Evolutionary conservation across 2,329 filamentous ascomycete species (phyloP), one percentile per base, ranked within the genome.

Genomic region (Exserohilum turcica): DNA sequence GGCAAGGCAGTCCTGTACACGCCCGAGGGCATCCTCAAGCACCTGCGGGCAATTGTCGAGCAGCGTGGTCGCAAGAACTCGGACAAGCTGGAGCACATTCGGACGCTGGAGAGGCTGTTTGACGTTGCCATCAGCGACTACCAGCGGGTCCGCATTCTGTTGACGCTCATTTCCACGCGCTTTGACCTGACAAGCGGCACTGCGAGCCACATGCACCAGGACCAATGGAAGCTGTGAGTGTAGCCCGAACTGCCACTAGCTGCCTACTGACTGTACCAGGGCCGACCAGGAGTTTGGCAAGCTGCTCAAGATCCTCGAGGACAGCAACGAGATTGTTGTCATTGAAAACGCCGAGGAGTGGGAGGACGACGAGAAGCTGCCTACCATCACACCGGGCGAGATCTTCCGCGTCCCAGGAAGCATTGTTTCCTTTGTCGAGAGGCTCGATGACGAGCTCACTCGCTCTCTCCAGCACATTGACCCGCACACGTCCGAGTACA

Each of bases 31-130:
- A 99, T 99, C 72, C 89, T 97, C 76, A 99, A 99, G 83, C 92
- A 97, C 77, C 84, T 99, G 46, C 87, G 93, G 52, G 85, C 87
- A 46, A 97, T 99, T 71, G 83, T 97, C 73, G 94, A 99, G 80
- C 92, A 93, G 54, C 86, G 94, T 81, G 94, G 94, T 75, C 95
- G 96, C 83, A 99, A 99, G 86, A 97, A 97, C 82, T 97, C 94
- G 61, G 94, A 99, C 76, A 88, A 92, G 43, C 74, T 85, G 40
- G 94, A 99, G 79, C 94, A 99, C 79, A 97, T 99, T 77, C 88
- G 89, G 77, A 88, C 93, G 46, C 96, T 99, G 92, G 94, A 97
- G 84, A 96, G 92, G 81, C 85, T 99, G 48, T 80, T 88, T 70
- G 92, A 96, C 74, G 92, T 99, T 61, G 86, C 94, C 61, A 85